phyloP scores from a whole-genome alignment of 441 rosid species.

The Pelargonium myrrhifolium region DNA sequence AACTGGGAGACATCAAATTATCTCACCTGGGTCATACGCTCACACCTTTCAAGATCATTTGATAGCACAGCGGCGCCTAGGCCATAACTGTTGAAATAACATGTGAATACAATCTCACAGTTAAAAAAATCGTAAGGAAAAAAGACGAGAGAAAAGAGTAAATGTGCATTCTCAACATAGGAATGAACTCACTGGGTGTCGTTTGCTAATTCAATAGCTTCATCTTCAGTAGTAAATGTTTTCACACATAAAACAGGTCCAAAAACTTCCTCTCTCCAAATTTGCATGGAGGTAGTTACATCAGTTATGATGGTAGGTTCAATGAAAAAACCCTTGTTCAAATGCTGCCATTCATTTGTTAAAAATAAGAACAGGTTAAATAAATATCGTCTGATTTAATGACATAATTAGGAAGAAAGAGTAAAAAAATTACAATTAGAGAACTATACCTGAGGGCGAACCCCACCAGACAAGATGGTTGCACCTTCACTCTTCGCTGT shows the following conservation, averaged over 20 bases:
- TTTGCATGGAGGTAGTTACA: conserved; percentile 79
- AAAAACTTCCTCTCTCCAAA: conserved; percentile 98
- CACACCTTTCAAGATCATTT: conserved; percentile 82
- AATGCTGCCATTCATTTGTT: conserved; percentile 47
- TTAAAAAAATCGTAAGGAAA: no score
- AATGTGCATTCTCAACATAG: background rate
- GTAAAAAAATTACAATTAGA: conserved; percentile 15
- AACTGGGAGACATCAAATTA: background rate
- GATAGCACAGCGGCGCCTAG: conserved; percentile 84
- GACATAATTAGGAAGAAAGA: conserved; percentile 9
- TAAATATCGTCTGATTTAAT: conserved; percentile 9
- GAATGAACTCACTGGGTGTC: conserved; percentile 65
- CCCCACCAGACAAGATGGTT: conserved; percentile 71
- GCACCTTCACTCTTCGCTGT: conserved; percentile 89
- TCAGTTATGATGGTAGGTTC: conserved; percentile 75
- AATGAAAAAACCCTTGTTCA: conserved; percentile 70
- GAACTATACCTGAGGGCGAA: conserved; percentile 54
- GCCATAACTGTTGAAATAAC: conserved; percentile 49
- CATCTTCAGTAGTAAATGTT: conserved; percentile 82
- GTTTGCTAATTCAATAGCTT: conserved; percentile 89
- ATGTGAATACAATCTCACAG: conserved; percentile 14
- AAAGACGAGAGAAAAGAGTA: no score
- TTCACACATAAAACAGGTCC: conserved; percentile 90
- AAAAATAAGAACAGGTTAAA: background rate
- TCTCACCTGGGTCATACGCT: conserved; percentile 79